phyloP scores from a whole-genome alignment of 139 green algal genomes.

The Volvox africanus region DNA sequence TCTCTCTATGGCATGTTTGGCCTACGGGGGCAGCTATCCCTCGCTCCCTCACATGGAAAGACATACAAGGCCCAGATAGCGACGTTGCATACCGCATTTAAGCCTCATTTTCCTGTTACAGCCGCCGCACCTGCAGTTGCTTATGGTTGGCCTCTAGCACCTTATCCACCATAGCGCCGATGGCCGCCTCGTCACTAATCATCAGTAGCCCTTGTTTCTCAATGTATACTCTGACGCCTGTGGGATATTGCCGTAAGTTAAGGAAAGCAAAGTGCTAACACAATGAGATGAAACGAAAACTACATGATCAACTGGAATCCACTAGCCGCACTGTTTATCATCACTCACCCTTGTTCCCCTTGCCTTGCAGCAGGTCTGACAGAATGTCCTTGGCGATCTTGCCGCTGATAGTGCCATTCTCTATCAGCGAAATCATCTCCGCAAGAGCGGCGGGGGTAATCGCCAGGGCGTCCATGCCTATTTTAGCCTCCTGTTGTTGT shows the following conservation, averaged over 20 bases:
- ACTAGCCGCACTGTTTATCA: too few species aligned
- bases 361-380: constrained; percentile 82
- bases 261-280: too few species aligned
- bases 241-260: not conserved
- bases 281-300: too few species aligned
- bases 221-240: constrained; percentile 68
- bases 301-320: too few species aligned
- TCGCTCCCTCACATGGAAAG: too few species aligned
- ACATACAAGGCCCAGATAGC: too few species aligned
- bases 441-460: constrained; percentile 77
- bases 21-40: too few species aligned
- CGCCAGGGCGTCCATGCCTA: constrained; percentile 63
- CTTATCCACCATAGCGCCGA: constrained; percentile 85
- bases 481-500: constrained; percentile 58
- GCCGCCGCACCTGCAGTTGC: constrained; percentile 72
- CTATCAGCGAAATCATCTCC: constrained; percentile 95
- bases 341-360: constrained; percentile 56
- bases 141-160: constrained; percentile 87
- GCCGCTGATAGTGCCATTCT: constrained; percentile 90
- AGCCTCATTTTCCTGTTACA: not conserved
- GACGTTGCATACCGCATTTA: not conserved
- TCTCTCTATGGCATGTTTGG: too few species aligned
- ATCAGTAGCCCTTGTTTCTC: constrained; percentile 83
- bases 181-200: constrained; percentile 85
- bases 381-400: constrained; percentile 98